Evolutionary conservation across 345 rosid genomes (phyloP), one percentile per base, ranked within the genome.

Genomic region (Clausena lansium): DNA sequence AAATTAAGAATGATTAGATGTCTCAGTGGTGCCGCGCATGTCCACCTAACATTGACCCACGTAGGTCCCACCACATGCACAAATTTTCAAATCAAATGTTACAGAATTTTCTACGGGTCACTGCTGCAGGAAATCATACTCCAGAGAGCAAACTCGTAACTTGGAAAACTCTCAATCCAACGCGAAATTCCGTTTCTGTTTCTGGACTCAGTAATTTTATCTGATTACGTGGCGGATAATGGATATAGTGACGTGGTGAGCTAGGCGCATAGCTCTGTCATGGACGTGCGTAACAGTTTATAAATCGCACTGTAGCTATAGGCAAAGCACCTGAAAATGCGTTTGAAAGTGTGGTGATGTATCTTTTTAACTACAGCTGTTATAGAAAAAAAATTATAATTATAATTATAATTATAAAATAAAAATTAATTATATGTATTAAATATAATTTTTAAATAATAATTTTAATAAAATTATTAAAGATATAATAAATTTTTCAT

Each of bases 1-100:
- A 20, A 15, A 30, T 35, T 25, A 17, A 19, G 33, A 77, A 80
- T 77, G 74, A 80, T 77, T 63, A 41, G 22, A 35, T 70, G 54
- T 20, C n/a, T 17, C 54, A 13, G 50, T 45, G 50, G 36, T 52
- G 70, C 75, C 39, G 15, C 55, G 79, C 67, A 70, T 24, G 58
- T 24, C 58, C 72, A 79, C 85, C 79, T 6, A 80, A 64, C 3
- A 9, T 19, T 14, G 24, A 30, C 65, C 45, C 5, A 7, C 6
- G 1, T 5, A 41, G 39, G 6, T 3, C 78, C 72, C 83, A 67
- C 76, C 73, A 24, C 72, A 73, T 47, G 58, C 64, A 28, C 73
- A 30, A 22, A 15, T 38, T 58, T 58, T 57, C 50, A 45, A 38
- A 55, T 47, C 41, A 62, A 62, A 24, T 24, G 17, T 7, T 25